Evolutionary conservation across 2,329 filamentous ascomycete genomes (phyloP).

Genomic region (Paecilomyces formosus): DNA sequence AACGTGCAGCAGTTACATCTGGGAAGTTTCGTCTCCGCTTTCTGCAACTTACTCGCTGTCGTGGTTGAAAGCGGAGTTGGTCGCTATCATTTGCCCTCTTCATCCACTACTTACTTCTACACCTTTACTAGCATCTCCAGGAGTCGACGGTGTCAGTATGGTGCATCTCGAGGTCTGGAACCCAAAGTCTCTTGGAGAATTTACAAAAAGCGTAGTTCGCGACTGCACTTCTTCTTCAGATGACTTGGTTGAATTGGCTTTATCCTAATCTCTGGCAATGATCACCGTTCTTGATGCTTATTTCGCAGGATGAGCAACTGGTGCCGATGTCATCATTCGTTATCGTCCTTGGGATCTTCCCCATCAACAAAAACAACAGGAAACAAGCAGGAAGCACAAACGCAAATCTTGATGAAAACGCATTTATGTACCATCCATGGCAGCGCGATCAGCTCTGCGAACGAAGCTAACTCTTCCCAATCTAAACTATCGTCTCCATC

Average conservation of each 20-base stretch:
- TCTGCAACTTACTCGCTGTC: neutral
- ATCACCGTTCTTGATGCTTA: neutral
- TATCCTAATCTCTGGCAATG: no score
- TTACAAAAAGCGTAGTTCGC: neutral
- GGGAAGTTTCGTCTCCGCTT: neutral
- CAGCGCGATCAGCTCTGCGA: no score
- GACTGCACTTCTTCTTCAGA: neutral
- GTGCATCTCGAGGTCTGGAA: neutral
- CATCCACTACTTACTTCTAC: neutral
- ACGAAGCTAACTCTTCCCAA: no score
- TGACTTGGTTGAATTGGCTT: neutral
- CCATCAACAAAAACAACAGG: neutral
- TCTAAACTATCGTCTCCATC: no score
- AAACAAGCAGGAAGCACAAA: neutral
- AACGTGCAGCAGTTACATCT: neutral
- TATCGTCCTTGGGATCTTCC: neutral
- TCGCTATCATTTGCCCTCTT: neutral
- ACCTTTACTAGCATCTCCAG: neutral
- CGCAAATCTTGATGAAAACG: neutral
- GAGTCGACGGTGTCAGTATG: neutral
- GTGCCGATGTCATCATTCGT: neutral
- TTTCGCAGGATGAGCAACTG: neutral
- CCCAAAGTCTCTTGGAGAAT: neutral
- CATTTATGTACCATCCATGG: neutral
- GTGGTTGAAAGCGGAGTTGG: neutral